These are phyloP conservation scores for Iberis pinnata DNA, from an alignment of 345 rosid genomes.

Conservation along the genomic window DNA sequence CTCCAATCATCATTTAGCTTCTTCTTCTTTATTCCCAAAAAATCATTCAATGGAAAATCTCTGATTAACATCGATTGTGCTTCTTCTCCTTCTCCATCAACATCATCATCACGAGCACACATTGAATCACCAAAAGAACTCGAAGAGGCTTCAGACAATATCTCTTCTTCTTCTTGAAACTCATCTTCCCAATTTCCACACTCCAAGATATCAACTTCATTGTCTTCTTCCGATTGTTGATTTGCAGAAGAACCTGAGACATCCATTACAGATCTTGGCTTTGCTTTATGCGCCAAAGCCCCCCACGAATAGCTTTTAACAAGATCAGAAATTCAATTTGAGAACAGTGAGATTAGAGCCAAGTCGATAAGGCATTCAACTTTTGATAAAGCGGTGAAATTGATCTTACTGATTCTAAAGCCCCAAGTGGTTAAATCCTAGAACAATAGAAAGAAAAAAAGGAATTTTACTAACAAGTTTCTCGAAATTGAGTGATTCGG, in stretches of 20 bases:
- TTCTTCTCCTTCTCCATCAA: conserved; percentile 45
- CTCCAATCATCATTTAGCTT: conserved; percentile 67
- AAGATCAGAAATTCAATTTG: background rate
- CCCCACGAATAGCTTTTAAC: too few species aligned
- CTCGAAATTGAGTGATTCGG: conserved; percentile 6
- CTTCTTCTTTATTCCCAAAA: conserved; percentile 45
- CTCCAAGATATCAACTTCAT: conserved; percentile 46
- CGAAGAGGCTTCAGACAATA: conserved; percentile 46
- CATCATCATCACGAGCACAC: conserved; percentile 36
- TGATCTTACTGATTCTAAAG: conserved; percentile 15
- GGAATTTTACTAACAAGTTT: background rate
- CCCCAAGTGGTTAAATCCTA: background rate
- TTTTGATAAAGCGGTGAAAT: conserved; percentile 8
- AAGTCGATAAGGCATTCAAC: conserved; percentile 10
- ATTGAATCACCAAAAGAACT: conserved; percentile 67
- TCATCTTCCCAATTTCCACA: conserved; percentile 19
- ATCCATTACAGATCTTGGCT: conserved; percentile 28
- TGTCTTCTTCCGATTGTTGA: conserved; percentile 8
- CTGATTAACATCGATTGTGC: conserved; percentile 43
- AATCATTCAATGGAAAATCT: conserved; percentile 18
- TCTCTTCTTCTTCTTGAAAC: conserved; percentile 27
- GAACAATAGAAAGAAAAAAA: background rate
- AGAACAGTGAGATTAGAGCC: background rate
- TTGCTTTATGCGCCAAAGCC: conserved; percentile 21
- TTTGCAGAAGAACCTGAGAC: conserved; percentile 13